Conservation (phyloP, 2,329 filamentous ascomycete species). For the Colletotrichum sp. region DNA sequence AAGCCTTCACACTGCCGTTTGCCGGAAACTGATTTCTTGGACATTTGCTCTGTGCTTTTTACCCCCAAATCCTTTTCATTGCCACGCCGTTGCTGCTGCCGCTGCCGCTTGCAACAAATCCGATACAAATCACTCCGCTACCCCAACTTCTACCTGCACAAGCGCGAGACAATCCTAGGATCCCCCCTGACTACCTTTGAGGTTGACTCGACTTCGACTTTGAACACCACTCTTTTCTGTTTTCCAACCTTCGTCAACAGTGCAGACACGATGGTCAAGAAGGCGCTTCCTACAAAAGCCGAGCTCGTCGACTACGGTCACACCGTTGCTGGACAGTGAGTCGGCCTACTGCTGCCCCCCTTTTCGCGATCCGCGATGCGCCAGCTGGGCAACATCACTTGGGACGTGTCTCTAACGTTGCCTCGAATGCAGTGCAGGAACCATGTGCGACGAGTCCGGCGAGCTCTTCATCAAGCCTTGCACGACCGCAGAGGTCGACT, state of each 20-base stretch:
- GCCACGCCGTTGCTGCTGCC: background rate
- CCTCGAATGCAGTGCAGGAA: constrained; percentile 73
- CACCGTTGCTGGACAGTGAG: constrained; percentile 86
- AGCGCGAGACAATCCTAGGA: background rate
- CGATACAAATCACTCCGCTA: background rate
- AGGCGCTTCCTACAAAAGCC: constrained; percentile 57
- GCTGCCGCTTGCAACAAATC: background rate
- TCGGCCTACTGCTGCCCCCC: constrained; percentile 24
- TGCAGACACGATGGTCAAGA: constrained; percentile 8
- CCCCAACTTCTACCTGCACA: background rate
- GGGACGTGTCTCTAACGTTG: background rate
- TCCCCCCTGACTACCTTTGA: background rate
- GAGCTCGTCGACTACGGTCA: constrained; percentile 74
- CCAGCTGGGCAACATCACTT: background rate
- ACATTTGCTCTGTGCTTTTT: background rate
- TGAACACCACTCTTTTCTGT: background rate
- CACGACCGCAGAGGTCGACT: constrained; percentile 81
- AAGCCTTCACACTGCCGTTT: constrained; percentile 9
- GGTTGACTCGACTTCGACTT: background rate
- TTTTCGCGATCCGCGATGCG: background rate
- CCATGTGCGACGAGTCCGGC: constrained; percentile 83
- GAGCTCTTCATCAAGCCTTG: constrained; percentile 94
- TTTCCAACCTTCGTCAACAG: background rate
- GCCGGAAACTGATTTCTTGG: background rate
- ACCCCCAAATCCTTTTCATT: background rate